Base-by-base conservation (phyloP, 2,329 filamentous ascomycete species). In the Pestalotiopsis sp. region DNA sequence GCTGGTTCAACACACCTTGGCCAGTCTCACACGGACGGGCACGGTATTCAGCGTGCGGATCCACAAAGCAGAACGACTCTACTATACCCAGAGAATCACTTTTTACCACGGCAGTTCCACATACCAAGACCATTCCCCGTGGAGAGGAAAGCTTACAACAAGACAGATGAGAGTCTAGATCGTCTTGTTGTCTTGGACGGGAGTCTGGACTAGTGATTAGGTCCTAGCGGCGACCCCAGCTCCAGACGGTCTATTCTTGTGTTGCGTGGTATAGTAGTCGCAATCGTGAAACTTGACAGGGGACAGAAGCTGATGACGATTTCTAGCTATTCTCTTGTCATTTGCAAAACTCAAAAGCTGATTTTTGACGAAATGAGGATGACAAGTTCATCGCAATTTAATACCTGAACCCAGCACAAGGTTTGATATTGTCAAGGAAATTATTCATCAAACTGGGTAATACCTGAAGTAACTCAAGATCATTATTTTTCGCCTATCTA, bases 121-220 rank as follows among this genome's bases (percentile, higher is more conserved):
- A 6, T n/a, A 61, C 59, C 59, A 64, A 64, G 61, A 31, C 39
- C 20, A n/a, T 64, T 45, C 61, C 61, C 61, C 61, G 36, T 64
- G 61, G 61, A 64, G 61, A 49, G 25, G 36, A 27, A 20, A 64
- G 61, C 61, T 64, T 49, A 52, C 23, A 38, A 38, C 14, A n/a
- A 25, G 45, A 2, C 59, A 3, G 36, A 9, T 20, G 14, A 61
- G 58, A 61, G 4, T 31, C 6, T 61, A 59, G 20, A 25, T 25
- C 9, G 57, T 14, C 57, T 59, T 23, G 27, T 59, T 23, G 57
- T 59, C 12, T 25, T 59, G 23, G 57, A 27, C 23, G 5, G 25
- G 12, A 4, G 20, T 57, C 23, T 23, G 4, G 57, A n/a, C 17
- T 31, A n/a, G 17, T 25, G 27, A 59, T 6, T 31, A 14, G 20